Evolutionary conservation across 2,329 filamentous ascomycete species (phyloP).

Genomic region (Triangularia verruculosa): DNA sequence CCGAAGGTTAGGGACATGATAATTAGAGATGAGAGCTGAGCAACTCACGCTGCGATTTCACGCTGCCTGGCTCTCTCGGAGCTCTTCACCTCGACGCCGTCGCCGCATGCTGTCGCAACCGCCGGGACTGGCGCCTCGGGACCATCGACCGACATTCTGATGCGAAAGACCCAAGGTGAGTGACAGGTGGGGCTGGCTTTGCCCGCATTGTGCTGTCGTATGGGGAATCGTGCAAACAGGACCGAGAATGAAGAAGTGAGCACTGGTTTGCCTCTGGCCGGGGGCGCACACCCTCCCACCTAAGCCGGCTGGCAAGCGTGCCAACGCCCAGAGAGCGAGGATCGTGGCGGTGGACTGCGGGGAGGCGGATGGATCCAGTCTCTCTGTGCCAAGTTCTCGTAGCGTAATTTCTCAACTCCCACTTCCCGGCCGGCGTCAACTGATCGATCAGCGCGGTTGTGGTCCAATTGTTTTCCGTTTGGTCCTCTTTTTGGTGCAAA

Average conservation of each 20-base stretch:
- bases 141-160: not conserved
- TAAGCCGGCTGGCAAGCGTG: not conserved
- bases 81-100: conserved; percentile 10
- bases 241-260: not conserved
- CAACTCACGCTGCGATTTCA: conserved; percentile 21
- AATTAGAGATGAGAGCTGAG: not conserved
- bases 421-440: no score
- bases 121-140: not conserved
- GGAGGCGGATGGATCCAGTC: not conserved
- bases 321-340: not conserved
- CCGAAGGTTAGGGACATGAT: not conserved
- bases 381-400: not conserved
- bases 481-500: not conserved
- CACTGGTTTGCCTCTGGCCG: not conserved
- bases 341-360: not conserved
- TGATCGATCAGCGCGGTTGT: no score
- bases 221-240: not conserved
- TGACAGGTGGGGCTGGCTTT: not conserved
- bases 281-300: not conserved
- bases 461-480: no score
- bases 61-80: conserved; percentile 20
- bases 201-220: not conserved
- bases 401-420: not conserved
- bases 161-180: not conserved
- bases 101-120: not conserved